Percentiles rank a stretch among this genome's conserved stretches.
Conservation (phyloP, 139 green algal species). For the Medakamo hakoo region DNA sequence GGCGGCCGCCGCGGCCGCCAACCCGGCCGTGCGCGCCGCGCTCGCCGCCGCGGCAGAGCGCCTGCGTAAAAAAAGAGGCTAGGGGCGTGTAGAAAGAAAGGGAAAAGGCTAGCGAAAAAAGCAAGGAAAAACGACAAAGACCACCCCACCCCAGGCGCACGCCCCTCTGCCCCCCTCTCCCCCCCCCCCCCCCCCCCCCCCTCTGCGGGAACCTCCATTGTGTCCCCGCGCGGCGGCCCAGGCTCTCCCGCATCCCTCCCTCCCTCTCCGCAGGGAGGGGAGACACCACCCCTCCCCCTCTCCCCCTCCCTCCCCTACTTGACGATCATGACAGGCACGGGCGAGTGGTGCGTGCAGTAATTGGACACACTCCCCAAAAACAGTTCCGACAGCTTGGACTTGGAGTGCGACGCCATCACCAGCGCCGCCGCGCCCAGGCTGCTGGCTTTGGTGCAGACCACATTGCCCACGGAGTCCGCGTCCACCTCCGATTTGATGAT, state of each 20-base stretch:
- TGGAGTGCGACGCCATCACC: constrained; percentile 35
- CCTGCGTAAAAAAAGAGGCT: too few species aligned
- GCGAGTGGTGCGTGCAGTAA: constrained; percentile 18
- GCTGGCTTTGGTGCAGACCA: constrained; percentile 44
- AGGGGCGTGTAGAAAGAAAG: too few species aligned
- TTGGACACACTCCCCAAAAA: constrained; percentile 41
- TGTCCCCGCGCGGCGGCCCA: too few species aligned
- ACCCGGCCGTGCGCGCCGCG: too few species aligned
- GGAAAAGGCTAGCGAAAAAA: neutral
- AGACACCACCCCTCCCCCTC: too few species aligned
- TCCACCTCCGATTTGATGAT: constrained; percentile 47
- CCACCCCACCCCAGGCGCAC: neutral
- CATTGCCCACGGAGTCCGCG: constrained; percentile 39
- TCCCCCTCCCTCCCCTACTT: too few species aligned
- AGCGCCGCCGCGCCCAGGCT: constrained; percentile 32
- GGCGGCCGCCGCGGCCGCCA: too few species aligned
- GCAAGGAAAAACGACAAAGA: neutral
- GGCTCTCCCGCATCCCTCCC: too few species aligned
- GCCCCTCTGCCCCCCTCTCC: neutral
- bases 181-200: too few species aligned
- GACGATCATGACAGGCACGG: constrained; percentile 8
- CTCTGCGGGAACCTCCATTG: too few species aligned
- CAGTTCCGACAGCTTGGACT: constrained; percentile 30
- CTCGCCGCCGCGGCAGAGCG: too few species aligned
- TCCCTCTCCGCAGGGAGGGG: too few species aligned